Conservation (phyloP, 2,329 filamentous ascomycete genomes). For the Colletotrichum tropicale region DNA sequence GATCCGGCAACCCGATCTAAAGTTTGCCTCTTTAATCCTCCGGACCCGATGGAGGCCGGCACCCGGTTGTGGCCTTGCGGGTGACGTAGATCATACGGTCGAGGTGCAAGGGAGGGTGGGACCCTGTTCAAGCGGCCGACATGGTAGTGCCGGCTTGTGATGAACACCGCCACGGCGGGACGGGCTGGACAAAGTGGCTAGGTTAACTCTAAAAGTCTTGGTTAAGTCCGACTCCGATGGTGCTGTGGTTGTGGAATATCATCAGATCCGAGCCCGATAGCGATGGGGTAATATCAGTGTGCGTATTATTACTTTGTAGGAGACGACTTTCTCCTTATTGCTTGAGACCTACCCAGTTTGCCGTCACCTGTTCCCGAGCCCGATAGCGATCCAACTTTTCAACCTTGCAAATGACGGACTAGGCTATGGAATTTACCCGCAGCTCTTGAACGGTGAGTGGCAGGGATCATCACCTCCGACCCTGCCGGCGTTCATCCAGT, state of each 20-base stretch:
- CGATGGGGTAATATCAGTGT: background rate
- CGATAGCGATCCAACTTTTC: background rate
- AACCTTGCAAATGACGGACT: rapidly evolving
- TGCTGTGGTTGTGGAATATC: background rate
- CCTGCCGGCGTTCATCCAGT: background rate
- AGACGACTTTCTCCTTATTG: background rate
- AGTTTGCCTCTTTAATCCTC: background rate
- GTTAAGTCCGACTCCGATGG: background rate
- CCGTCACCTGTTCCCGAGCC: background rate
- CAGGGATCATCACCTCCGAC: background rate
- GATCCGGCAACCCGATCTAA: background rate
- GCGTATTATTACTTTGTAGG: background rate
- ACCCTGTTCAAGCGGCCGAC: background rate
- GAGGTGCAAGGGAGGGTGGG: background rate
- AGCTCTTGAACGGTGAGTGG: background rate
- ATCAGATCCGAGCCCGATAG: background rate
- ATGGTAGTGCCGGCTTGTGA: background rate
- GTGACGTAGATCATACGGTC: background rate
- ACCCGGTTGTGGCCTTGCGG: background rate
- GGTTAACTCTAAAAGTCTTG: background rate
- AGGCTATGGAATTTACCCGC: background rate
- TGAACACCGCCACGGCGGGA: background rate
- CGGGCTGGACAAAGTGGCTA: background rate
- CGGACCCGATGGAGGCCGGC: background rate
- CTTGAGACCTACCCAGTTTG: background rate